phyloP scores from a whole-genome alignment of 768 basidiomycete genomes.

The Epithele typhae region DNA sequence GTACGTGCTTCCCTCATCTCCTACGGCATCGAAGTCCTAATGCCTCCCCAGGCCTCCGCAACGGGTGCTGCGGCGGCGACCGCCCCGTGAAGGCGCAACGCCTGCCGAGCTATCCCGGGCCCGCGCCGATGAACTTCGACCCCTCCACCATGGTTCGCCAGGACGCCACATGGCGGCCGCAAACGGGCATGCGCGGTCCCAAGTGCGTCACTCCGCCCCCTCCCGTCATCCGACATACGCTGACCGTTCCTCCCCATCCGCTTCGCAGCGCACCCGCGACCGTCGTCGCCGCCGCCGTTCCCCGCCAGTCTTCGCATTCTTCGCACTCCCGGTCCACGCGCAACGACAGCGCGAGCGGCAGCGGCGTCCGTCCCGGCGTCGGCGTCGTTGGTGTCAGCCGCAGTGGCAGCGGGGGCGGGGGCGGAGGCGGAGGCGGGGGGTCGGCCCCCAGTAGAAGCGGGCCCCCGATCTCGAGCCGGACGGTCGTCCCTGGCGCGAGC shows the following conservation, averaged over 20 bases:
- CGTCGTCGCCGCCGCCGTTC: not conserved
- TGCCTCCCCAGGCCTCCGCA: too few relatives aligned
- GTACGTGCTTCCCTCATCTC: constrained; percentile 1
- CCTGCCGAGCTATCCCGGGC: constrained; percentile 8
- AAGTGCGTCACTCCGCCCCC: not conserved
- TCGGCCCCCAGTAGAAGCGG: too few relatives aligned
- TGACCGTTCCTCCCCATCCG: not conserved
- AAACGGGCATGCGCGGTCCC: constrained; percentile 6
- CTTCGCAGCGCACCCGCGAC: not conserved
- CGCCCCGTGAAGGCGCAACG: constrained; percentile 1
- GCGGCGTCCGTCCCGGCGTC: not conserved
- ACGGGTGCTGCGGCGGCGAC: not conserved
- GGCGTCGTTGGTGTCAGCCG: not conserved
- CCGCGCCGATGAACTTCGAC: constrained; percentile 7
- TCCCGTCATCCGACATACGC: too few relatives aligned
- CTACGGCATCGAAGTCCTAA: too few relatives aligned
- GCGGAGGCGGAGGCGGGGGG: not conserved
- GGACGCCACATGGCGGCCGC: too few relatives aligned
- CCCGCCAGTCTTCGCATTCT: not conserved
- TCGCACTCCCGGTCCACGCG: too few relatives aligned
- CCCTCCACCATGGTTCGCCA: constrained; percentile 3
- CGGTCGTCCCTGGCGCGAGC: too few relatives aligned
- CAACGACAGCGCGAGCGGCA: constrained; percentile 4
- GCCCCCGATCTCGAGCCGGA: too few relatives aligned
- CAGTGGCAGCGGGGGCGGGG: not conserved